phyloP scores from a whole-genome alignment of 2,329 filamentous ascomycete genomes.

The Harringtonia aguacate region DNA sequence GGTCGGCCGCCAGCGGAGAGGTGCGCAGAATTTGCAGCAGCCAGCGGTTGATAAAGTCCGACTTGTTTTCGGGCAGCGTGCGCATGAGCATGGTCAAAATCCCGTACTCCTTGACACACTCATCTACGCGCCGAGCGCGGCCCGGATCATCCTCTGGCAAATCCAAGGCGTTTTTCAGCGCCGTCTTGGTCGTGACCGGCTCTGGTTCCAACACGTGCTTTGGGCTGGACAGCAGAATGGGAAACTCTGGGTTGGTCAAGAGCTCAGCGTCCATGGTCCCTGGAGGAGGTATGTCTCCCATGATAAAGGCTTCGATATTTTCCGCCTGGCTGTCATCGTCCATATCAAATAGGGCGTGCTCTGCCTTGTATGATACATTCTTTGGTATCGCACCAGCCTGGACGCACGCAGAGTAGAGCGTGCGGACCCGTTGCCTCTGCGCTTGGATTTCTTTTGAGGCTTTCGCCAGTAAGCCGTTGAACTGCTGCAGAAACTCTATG shows the following conservation, averaged over 20 bases:
- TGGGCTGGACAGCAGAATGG: slow-evolving; percentile 37
- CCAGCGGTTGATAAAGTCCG: slow-evolving; percentile 41
- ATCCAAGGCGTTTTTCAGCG: slow-evolving; percentile 26
- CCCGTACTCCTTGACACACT: slow-evolving; percentile 35
- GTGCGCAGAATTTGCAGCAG: slow-evolving; percentile 38
- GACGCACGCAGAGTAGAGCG: slow-evolving; percentile 28
- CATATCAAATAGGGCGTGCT: slow-evolving; percentile 25
- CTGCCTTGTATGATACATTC: slow-evolving; percentile 26
- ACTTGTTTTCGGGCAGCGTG: slow-evolving; percentile 24
- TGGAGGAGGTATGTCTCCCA: not conserved
- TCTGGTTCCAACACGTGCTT: slow-evolving; percentile 28
- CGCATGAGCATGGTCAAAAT: slow-evolving; percentile 32
- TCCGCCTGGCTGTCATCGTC: slow-evolving; percentile 7
- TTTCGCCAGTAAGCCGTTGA: slow-evolving; percentile 14
- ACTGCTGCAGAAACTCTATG: slow-evolving; percentile 32
- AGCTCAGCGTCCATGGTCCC: not conserved
- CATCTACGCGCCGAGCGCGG: slow-evolving; percentile 23
- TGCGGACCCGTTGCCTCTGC: slow-evolving; percentile 21
- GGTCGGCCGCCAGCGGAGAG: slow-evolving; percentile 32
- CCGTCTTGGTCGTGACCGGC: slow-evolving; percentile 29
- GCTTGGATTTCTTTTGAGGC: slow-evolving; percentile 23
- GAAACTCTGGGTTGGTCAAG: slow-evolving; percentile 29
- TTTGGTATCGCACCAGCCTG: slow-evolving; percentile 30
- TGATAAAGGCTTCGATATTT: slow-evolving; percentile 21
- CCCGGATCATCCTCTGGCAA: slow-evolving; percentile 24